Evolutionary conservation across 768 basidiomycete species (phyloP).

Genomic region (Tephrocybe sp.): DNA sequence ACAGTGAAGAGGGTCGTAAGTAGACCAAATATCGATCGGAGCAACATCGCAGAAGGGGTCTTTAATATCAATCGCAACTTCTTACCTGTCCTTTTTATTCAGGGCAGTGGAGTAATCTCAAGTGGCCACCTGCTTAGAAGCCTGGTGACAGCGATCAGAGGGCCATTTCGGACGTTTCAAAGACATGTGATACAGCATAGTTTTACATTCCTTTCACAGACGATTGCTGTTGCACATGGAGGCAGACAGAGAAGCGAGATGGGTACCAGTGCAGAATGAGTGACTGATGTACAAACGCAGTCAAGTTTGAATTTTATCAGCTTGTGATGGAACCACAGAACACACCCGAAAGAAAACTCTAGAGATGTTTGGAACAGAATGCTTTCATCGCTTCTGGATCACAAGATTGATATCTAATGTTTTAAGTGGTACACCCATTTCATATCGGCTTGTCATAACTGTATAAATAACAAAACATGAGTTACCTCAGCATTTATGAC

Average conservation of each 20-base stretch:
- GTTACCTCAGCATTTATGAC: too few species aligned
- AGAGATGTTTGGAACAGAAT: too few species aligned
- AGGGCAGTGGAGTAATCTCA: background rate
- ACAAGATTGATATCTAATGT: background rate
- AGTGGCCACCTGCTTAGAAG: background rate
- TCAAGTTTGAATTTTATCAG: too few species aligned
- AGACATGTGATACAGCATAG: background rate
- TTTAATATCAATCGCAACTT: too few species aligned
- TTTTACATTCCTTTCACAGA: background rate
- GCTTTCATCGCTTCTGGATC: too few species aligned
- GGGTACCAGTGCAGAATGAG: background rate
- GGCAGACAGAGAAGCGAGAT: background rate
- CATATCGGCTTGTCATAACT: too few species aligned
- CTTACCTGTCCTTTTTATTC: background rate
- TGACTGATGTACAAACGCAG: background rate
- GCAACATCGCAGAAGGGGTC: background rate
- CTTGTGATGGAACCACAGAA: too few species aligned
- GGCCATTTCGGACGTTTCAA: background rate
- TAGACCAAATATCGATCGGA: background rate
- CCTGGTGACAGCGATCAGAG: background rate
- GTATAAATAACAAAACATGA: too few species aligned
- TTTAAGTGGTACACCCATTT: too few species aligned
- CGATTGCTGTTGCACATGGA: background rate
- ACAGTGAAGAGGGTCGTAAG: conserved; percentile 1
- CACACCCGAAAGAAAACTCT: too few species aligned